Base-by-base conservation (phyloP, 768 basidiomycete genomes). In the Suillus variegatus region DNA sequence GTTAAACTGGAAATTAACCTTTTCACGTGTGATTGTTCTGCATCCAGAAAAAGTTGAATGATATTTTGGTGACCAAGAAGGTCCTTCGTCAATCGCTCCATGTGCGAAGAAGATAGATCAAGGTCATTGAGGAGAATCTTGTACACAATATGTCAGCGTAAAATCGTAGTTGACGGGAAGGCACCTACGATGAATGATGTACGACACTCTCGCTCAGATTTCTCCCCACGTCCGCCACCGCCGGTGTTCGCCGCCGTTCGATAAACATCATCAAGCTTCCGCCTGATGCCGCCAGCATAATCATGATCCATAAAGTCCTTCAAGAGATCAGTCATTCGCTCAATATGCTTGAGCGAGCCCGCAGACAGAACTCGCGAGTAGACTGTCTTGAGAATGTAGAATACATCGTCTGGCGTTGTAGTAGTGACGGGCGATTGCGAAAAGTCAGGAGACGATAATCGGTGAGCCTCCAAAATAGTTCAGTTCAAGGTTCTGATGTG, bases 91-190 rank as follows among this genome's bases (percentile, higher is more conserved):
- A 99, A 81, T 56, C 92, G 87, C 61, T 96, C 94, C 75, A 96
- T 86, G 78, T 99, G 95, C 7, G 88, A 91, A 4, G 89, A 88
- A 3, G 96, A 98, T 20, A 95, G 76, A 74, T 98, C 95, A n/a
- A 99, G 82, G 75, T 99, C 95, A 74, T 99, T 99, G 60, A 99
- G 81, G 54, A 92, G 84, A 43, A 89, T 90, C 97, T 99, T 72
- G 40, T 60, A 25, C 14, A 25, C 13, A 47, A 56, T 61, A 32
- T 52, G 51, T 60, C 55, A 68, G 18, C 57, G 35, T 16, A 16
- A 40, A 54, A 36, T 44, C 56, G 25, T 65, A 63, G 57, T 6
- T 25, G 2, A 22, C 41, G 32, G 3, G 18, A 25, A 51, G 4
- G 20, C 20, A 84, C 92, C 76, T 67, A 96, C 97, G 64, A 97